phyloP scores from a whole-genome alignment of 1,284 basidiomycete species.

The Apiotrichum brassicae region DNA sequence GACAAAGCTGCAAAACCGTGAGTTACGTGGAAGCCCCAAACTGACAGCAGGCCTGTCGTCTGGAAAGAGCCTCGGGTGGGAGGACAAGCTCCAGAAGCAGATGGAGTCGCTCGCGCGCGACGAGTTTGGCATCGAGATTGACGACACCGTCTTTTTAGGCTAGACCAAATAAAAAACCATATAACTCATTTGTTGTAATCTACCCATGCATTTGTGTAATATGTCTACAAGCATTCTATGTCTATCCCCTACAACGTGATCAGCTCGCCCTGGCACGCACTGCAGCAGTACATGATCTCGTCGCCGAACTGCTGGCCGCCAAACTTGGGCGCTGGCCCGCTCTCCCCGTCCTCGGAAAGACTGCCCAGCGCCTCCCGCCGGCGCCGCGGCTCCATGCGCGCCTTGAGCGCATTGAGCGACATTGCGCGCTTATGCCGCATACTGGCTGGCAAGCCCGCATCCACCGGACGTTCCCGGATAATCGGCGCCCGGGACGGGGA shows the following conservation, averaged over 20 bases:
- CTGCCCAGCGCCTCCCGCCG: constrained; percentile 1
- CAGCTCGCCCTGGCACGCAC: constrained; percentile 44
- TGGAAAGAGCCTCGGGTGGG: constrained; percentile 42
- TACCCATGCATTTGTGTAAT: neutral
- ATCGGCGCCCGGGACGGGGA: too few relatives aligned
- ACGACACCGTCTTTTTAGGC: constrained; percentile 45
- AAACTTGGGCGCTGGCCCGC: neutral
- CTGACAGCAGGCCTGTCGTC: constrained; percentile 1
- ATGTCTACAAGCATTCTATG: constrained; percentile 1
- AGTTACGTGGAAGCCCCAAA: constrained; percentile 11
- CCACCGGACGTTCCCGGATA: constrained; percentile 49
- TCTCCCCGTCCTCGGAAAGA: constrained; percentile 6
- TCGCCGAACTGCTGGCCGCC: constrained; percentile 41
- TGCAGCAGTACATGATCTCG: constrained; percentile 47
- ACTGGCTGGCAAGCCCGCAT: constrained; percentile 64
- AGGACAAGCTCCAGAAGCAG: constrained; percentile 42
- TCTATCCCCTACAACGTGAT: constrained; percentile 40
- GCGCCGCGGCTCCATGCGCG: constrained; percentile 57
- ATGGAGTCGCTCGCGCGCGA: constrained; percentile 48
- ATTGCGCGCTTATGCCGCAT: constrained; percentile 75
- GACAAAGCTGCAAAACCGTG: constrained; percentile 39
- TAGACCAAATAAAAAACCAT: too few relatives aligned
- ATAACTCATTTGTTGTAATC: neutral
- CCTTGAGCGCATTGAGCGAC: constrained; percentile 79
- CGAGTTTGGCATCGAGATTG: constrained; percentile 51